These are phyloP conservation scores for Sporisorium sorghi DNA, from an alignment of 1,284 basidiomycete species.

Conservation along the genomic window DNA sequence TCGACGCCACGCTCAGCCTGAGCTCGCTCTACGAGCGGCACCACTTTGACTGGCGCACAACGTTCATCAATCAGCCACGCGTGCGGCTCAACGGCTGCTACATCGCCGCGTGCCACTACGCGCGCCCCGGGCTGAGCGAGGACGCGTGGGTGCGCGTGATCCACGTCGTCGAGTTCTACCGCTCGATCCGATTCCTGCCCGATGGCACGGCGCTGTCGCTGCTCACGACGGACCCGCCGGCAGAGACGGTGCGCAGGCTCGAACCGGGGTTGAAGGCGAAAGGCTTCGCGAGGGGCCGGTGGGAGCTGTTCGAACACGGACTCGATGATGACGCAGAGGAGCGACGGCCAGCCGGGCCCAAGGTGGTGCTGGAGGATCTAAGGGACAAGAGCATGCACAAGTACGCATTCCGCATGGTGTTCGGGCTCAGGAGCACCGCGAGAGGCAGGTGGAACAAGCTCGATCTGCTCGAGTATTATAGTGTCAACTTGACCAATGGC, in stretches of 20 bases:
- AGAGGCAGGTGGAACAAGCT: constrained; percentile 82
- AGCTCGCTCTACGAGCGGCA: constrained; percentile 39
- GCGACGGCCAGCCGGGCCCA: constrained; percentile 44
- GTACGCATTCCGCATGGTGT: constrained; percentile 87
- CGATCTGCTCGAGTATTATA: constrained; percentile 77
- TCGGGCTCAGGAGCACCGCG: constrained; percentile 81
- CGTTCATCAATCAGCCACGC: constrained; percentile 65
- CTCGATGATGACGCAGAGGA: constrained; percentile 52
- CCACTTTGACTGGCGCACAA: constrained; percentile 59
- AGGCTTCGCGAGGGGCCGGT: constrained; percentile 77
- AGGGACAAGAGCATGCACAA: constrained; percentile 70
- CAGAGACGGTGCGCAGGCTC: constrained; percentile 80
- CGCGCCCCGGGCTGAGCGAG: constrained; percentile 58
- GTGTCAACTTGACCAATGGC: constrained; percentile 76
- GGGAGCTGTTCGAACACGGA: constrained; percentile 56
- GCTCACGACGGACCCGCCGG: constrained; percentile 83
- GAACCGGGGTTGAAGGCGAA: constrained; percentile 78
- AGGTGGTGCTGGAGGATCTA: constrained; percentile 62
- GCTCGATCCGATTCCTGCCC: constrained; percentile 85
- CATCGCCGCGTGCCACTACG: constrained; percentile 66
- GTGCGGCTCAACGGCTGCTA: constrained; percentile 66
- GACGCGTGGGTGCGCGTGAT: constrained; percentile 67
- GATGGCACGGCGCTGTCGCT: constrained; percentile 87
- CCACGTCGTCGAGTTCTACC: constrained; percentile 75
- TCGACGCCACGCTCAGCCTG: constrained; percentile 30